phyloP scores from a whole-genome alignment of 2,329 filamentous ascomycete genomes.

The Fusarium drepaniforme region DNA sequence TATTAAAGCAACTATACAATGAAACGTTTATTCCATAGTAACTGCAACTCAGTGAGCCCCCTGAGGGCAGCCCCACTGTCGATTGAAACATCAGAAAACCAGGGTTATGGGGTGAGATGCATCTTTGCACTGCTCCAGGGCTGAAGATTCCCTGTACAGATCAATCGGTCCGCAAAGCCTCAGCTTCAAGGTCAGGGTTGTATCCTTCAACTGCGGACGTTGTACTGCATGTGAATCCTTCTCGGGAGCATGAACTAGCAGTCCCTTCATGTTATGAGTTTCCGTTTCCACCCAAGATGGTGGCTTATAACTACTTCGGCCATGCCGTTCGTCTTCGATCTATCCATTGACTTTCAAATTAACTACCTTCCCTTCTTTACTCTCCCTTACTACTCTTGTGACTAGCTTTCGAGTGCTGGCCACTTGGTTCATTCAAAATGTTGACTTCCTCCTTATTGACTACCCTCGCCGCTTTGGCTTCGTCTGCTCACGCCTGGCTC shows the following conservation, averaged over 20 bases:
- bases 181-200: neutral
- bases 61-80: neutral
- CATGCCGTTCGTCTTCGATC: neutral
- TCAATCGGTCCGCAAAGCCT: slow-evolving; percentile 1
- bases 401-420: neutral
- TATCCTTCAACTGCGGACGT: neutral
- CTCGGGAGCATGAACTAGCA: slow-evolving; percentile 5
- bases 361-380: neutral
- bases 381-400: neutral
- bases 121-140: neutral
- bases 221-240: neutral
- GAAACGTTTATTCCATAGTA: neutral
- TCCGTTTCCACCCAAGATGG: neutral
- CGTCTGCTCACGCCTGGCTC: slow-evolving; percentile 38
- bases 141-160: slow-evolving; percentile 2
- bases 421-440: slow-evolving; percentile 20
- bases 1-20: neutral
- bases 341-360: neutral
- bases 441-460: slow-evolving; percentile 12
- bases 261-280: neutral
- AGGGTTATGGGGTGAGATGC: neutral
- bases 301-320: neutral
- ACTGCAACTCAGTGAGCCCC: neutral
- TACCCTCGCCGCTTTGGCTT: slow-evolving; percentile 24
- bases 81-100: slow-evolving; percentile 2